Conservation (phyloP, 2,329 filamentous ascomycete genomes). For the Epichloe bromicola region DNA sequence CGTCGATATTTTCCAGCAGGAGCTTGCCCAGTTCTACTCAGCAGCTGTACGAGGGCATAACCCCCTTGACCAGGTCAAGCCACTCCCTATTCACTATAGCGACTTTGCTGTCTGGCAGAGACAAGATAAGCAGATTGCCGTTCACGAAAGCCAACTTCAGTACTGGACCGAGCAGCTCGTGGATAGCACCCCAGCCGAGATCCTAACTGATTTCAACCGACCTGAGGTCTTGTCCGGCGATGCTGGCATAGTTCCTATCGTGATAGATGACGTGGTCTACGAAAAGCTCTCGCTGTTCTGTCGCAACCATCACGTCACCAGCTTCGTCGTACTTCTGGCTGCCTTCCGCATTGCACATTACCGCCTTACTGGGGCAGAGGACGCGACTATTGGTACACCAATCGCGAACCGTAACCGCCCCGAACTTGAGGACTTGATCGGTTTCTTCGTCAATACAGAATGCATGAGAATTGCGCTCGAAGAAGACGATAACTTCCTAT, state of each 20-base stretch:
- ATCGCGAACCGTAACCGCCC: conserved; percentile 11
- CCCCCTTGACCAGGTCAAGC: conserved; percentile 5
- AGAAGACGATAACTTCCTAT: background rate
- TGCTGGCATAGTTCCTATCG: conserved; percentile 2
- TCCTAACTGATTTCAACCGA: conserved; percentile 7
- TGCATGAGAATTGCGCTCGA: conserved; percentile 8
- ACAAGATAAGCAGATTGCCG: conserved; percentile 4
- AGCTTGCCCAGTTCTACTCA: conserved; percentile 6
- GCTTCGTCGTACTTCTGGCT: conserved; percentile 9
- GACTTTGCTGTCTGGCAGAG: conserved; percentile 16
- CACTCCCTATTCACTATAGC: conserved; percentile 7
- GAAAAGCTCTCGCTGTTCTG: conserved; percentile 6
- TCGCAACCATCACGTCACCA: conserved; percentile 1
- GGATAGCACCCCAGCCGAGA: conserved; percentile 7
- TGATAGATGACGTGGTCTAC: conserved; percentile 7
- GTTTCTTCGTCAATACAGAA: conserved; percentile 15
- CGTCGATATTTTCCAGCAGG: conserved; percentile 3
- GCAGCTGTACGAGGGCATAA: conserved; percentile 6
- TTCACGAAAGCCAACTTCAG: conserved; percentile 11
- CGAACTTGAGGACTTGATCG: conserved; percentile 12
- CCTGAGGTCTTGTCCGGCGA: conserved; percentile 8
- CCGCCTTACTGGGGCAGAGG: conserved; percentile 12
- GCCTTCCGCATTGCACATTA: conserved; percentile 14
- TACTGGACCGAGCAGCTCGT: conserved; percentile 13
- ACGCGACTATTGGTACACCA: conserved; percentile 12